These are phyloP conservation scores for Populus ilicifolia DNA, from an alignment of 345 rosid genomes.

Conservation along the genomic window DNA sequence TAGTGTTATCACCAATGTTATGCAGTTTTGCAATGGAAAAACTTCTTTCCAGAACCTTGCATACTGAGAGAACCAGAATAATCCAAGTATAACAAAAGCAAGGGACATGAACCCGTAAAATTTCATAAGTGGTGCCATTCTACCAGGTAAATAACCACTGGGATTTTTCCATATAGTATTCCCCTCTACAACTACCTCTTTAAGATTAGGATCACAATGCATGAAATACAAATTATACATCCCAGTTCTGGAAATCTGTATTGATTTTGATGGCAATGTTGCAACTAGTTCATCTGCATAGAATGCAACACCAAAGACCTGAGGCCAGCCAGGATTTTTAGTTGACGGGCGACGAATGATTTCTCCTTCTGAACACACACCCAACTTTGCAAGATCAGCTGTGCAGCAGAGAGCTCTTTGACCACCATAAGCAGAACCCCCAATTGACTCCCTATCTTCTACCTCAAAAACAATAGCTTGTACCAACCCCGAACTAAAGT, in stretches of 20 bases:
- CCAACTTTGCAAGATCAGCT: slow-evolving; percentile 79
- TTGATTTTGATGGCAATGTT: slow-evolving; percentile 44
- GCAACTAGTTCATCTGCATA: slow-evolving; percentile 42
- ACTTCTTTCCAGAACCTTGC: slow-evolving; percentile 93
- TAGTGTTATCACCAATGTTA: slow-evolving; percentile 75
- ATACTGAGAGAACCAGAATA: slow-evolving; percentile 93
- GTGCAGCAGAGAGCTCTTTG: slow-evolving; percentile 96
- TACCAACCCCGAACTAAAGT: slow-evolving; percentile 47
- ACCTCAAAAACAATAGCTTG: slow-evolving; percentile 82
- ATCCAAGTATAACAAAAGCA: slow-evolving; percentile 76
- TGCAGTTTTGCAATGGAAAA: slow-evolving; percentile 79
- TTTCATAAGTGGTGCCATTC: slow-evolving; percentile 95
- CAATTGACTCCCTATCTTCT: slow-evolving; percentile 75
- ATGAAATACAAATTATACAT: slow-evolving; percentile 94
- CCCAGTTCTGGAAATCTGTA: slow-evolving; percentile 75
- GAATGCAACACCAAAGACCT: slow-evolving; percentile 60
- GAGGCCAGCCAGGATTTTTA: slow-evolving; percentile 65
- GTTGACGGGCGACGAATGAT: slow-evolving; percentile 76
- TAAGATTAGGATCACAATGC: slow-evolving; percentile 71
- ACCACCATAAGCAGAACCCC: slow-evolving; percentile 98
- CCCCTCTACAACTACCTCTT: slow-evolving; percentile 64
- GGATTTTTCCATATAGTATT: slow-evolving; percentile 96
- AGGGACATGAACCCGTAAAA: slow-evolving; percentile 86
- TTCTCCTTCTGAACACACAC: slow-evolving; percentile 70
- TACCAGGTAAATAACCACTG: slow-evolving; percentile 80